Conservation (phyloP, 1,139 yeast genomes). For the Kodamaea anthophila region DNA sequence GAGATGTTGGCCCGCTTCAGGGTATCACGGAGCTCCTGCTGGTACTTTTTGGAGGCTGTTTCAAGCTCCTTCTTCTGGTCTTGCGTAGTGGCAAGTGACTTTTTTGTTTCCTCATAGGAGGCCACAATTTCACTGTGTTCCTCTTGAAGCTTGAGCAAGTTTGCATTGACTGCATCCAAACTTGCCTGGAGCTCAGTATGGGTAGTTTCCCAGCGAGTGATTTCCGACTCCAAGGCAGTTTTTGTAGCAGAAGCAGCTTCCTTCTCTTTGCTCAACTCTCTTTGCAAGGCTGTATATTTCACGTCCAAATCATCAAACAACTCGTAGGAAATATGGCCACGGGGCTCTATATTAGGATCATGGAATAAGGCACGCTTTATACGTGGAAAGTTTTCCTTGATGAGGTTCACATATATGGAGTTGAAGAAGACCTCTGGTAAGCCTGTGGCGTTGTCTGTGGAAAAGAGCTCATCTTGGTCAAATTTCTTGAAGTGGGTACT, state of each 20-base stretch:
- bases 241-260: conserved; percentile 20
- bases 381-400: conserved; percentile 66
- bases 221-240: conserved; percentile 18
- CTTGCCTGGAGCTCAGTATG: conserved; percentile 26
- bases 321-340: conserved; percentile 59
- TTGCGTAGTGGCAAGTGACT: conserved; percentile 10
- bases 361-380: conserved; percentile 67
- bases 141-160: conserved; percentile 22
- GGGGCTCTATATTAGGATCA: conserved; percentile 70
- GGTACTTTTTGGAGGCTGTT: conserved; percentile 20
- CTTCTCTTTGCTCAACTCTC: conserved; percentile 22
- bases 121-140: conserved; percentile 7
- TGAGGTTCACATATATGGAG: conserved; percentile 51
- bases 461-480: conserved; percentile 33
- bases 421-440: conserved; percentile 79
- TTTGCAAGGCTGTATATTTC: conserved; percentile 24
- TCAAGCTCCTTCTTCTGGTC: conserved; percentile 17
- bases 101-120: conserved; percentile 7
- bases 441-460: conserved; percentile 61
- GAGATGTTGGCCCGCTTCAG: conserved; percentile 18
- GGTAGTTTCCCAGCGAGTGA: conserved; percentile 20
- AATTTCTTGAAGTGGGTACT: conserved; percentile 50
- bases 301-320: conserved; percentile 58
- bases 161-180: conserved; percentile 29
- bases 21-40: conserved; percentile 26